Evolutionary conservation across 2,329 filamentous ascomycete species (phyloP), one percentile per base, ranked within the genome.

Genomic region (Parafenestella ontariensis): DNA sequence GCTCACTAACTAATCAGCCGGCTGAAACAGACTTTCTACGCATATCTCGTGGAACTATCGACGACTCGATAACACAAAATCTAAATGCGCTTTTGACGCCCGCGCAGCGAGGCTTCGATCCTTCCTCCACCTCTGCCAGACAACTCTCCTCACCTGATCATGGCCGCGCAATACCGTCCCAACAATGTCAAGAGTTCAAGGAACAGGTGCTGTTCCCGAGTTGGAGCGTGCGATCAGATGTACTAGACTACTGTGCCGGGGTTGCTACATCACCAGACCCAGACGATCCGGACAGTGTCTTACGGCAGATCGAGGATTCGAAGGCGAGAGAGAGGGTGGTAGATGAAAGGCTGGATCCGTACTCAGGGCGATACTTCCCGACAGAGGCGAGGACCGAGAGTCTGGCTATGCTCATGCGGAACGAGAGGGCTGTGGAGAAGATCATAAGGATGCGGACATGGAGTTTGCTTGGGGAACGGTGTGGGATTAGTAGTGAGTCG

Each of bases 1-100:
- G 50, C 54, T 52, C 66, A 74, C 71, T 73, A 72, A 75, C 68
- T 74, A 72, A 75, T 69, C 56, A 57, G 61, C 54, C 45, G 40
- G 50, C 18, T 62, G 53, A 61, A 48, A 59, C 70, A 96, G 95
- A 96, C 75, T 99, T 99, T 75, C 84, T 99, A 20, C 90, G 92
- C 34, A 77, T 95, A 62, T 97, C 94, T 9, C 87, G 95, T 60
- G 83, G 86, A 47, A 86, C 90, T 43, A 89, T 97, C 69, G 95
- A 99, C 77, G 95, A 99, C 77, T 92, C 90, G 40, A 98, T 99
- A 70, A 87, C 87, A 0, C 93, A 96, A 71, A 94, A 96, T 69
- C 86, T 99, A 57, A 98, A 98, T 79, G 91, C 92, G 1, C 84
- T 98, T 33, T 79, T 91, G 40, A 93, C 89, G 0, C 94, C 94